Evolutionary conservation across 306 rosid genomes (phyloP).

Genomic region (Delonix regia): DNA sequence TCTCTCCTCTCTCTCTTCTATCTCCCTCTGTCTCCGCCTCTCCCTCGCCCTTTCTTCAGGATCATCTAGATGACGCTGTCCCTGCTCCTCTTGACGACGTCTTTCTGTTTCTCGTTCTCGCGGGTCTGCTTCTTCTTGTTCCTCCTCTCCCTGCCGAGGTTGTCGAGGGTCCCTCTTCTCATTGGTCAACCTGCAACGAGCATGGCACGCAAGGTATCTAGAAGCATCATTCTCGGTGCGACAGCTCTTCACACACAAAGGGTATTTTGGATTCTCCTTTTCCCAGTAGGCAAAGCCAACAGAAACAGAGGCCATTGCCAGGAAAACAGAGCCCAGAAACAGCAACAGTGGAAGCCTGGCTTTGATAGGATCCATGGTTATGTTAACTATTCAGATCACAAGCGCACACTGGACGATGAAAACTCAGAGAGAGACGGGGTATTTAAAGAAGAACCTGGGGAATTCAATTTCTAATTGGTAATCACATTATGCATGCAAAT

Average conservation of each 20-base stretch:
- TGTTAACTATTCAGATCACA: not conserved
- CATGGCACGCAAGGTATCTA: slow-evolving; percentile 1
- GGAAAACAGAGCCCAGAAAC: slow-evolving; percentile 34
- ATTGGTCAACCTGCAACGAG: slow-evolving; percentile 19
- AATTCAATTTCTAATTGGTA: no score
- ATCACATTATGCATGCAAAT: not conserved
- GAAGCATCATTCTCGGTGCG: not conserved
- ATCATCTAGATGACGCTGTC: not conserved
- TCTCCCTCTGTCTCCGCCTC: not conserved
- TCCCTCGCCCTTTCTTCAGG: slow-evolving; percentile 38
- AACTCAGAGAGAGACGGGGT: not conserved
- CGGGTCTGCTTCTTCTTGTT: not conserved
- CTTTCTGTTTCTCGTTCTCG: no score
- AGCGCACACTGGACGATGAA: not conserved
- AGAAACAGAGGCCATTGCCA: slow-evolving; percentile 23
- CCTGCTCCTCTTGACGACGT: not conserved
- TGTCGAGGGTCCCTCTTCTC: not conserved
- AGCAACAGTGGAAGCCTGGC: slow-evolving; percentile 30
- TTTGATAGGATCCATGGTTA: slow-evolving; percentile 3
- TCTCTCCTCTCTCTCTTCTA: not conserved
- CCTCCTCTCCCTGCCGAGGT: not conserved
- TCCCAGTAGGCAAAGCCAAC: not conserved
- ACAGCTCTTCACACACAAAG: slow-evolving; percentile 16
- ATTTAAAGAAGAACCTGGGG: slow-evolving; percentile 25
- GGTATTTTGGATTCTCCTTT: not conserved